Evolutionary conservation across 768 basidiomycete species (phyloP), one percentile per base, ranked within the genome.

Genomic region (Tylopilus subfusipes): DNA sequence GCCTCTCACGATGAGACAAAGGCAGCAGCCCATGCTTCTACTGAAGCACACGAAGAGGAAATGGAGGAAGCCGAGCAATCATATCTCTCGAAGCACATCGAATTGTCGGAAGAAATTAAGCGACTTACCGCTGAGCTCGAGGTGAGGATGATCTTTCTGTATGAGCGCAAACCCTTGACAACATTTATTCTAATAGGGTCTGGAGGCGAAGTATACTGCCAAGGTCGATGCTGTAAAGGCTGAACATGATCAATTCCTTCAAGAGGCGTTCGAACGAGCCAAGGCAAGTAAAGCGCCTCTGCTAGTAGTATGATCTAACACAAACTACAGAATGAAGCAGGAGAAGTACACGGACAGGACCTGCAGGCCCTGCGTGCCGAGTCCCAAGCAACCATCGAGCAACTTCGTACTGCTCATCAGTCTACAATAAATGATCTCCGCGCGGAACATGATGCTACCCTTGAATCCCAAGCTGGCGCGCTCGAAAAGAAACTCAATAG

Each of bases 201-300:
- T 90, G 75, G 87, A 90, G 66, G 72, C 79, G 21, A 76, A 83
- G 47, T 91, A 91, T 66, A 74, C 78, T 63, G 75, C 76, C 9
- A 86, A 85, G 68, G 80, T 92, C 24, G 82, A 84, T 13, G 78
- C 64, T 16, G 81, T 89, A 38, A 84, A 84, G 61, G 78, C 74
- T 18, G 86, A 90, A 59, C 85, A 90, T 56, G 76, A 77, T 14
- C 71, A 73, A 47, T 75, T 83, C 40, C 72, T 91, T 18, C 74
- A 84, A 57, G 82, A 88, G 53, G 86, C 85, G 4, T 90, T 91
- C 67, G 81, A 86, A 55, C 83, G 81, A 43, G 89, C 90, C 18
- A 92, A 91, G 82, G 91, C 85, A 59, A 46, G 74, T 67, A 24
- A 34, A 25, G 39, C 21, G 22, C 49, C 4, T 21, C 30, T n/a